Evolutionary conservation across 2,329 filamentous ascomycete genomes (phyloP).

Genomic region (Botrytis deweyae): DNA sequence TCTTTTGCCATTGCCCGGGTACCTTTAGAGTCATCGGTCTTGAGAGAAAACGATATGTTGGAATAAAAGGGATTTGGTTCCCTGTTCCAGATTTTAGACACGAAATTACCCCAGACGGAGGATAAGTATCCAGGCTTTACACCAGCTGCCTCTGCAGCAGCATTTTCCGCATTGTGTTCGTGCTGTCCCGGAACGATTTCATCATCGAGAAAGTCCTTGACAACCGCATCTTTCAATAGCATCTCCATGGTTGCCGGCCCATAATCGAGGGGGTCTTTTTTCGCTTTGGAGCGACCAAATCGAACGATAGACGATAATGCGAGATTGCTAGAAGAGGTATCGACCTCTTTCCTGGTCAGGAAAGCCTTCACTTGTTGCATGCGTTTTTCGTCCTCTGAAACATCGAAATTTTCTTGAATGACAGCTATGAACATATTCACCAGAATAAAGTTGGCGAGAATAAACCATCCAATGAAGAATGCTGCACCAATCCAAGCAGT

Average conservation of each 20-base stretch:
- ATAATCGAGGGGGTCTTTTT: slow-evolving; percentile 84
- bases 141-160: slow-evolving; percentile 38
- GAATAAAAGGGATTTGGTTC: slow-evolving; percentile 97
- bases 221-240: slow-evolving; percentile 93
- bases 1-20: slow-evolving; percentile 87
- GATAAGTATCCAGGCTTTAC: slow-evolving; percentile 60
- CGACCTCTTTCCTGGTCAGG: slow-evolving; percentile 84
- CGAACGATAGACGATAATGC: slow-evolving; percentile 71
- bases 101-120: slow-evolving; percentile 59
- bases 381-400: slow-evolving; percentile 97
- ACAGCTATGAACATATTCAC: slow-evolving; percentile 99
- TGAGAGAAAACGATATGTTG: slow-evolving; percentile 63
- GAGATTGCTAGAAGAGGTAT: slow-evolving; percentile 68
- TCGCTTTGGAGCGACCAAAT: slow-evolving; percentile 57
- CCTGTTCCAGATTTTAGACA: slow-evolving; percentile 55
- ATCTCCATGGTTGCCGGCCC: slow-evolving; percentile 91
- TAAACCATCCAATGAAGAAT: slow-evolving; percentile 94
- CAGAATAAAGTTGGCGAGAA: slow-evolving; percentile 90
- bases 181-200: slow-evolving; percentile 48
- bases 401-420: slow-evolving; percentile 98
- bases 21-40: slow-evolving; percentile 75
- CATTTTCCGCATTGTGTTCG: slow-evolving; percentile 38
- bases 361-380: slow-evolving; percentile 95
- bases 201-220: slow-evolving; percentile 90
- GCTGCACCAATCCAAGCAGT: slow-evolving; percentile 92